Evolutionary conservation across 164 flowering plant genomes (phyloP).

Genomic region (Magnolia sinica): DNA sequence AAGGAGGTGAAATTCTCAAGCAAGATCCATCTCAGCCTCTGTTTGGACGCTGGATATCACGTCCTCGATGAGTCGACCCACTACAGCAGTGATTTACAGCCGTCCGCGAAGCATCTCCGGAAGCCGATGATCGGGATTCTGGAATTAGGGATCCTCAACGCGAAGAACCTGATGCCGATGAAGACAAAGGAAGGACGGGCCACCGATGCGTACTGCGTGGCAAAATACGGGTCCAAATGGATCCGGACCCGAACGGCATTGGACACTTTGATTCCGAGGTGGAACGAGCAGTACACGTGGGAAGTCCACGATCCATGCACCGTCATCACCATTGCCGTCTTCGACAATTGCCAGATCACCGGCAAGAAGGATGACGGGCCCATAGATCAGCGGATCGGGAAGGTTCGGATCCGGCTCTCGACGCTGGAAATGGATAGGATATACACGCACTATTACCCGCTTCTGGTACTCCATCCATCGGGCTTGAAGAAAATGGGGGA

Average conservation of each 20-base stretch:
- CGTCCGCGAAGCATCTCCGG: conserved; percentile 54
- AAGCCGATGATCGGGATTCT: conserved; percentile 59
- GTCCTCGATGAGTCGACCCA: conserved; percentile 83
- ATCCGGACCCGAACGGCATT: conserved; percentile 73
- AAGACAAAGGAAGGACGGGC: conserved; percentile 43
- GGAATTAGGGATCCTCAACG: conserved; percentile 74
- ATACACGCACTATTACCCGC: conserved; percentile 67
- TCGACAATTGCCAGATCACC: conserved; percentile 59
- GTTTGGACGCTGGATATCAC: conserved; percentile 70
- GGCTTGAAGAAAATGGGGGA: conserved; percentile 75
- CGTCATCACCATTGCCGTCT: conserved; percentile 77
- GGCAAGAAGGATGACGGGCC: conserved; percentile 34
- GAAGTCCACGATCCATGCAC: conserved; percentile 83
- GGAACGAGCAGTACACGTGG: conserved; percentile 96
- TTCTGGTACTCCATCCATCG: conserved; percentile 44
- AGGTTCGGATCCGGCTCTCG: conserved; percentile 72
- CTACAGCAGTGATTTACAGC: conserved; percentile 82
- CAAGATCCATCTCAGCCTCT: conserved; percentile 60
- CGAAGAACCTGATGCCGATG: conserved; percentile 58
- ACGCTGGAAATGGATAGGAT: conserved; percentile 63
- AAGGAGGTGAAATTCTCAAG: conserved; percentile 65
- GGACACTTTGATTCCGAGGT: conserved; percentile 53
- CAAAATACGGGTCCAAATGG: conserved; percentile 90
- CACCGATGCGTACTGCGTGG: conserved; percentile 81
- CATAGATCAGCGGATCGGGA: conserved; percentile 65